phyloP scores from a whole-genome alignment of 2,329 filamentous ascomycete species.

The Verticillium zaregamsianum region DNA sequence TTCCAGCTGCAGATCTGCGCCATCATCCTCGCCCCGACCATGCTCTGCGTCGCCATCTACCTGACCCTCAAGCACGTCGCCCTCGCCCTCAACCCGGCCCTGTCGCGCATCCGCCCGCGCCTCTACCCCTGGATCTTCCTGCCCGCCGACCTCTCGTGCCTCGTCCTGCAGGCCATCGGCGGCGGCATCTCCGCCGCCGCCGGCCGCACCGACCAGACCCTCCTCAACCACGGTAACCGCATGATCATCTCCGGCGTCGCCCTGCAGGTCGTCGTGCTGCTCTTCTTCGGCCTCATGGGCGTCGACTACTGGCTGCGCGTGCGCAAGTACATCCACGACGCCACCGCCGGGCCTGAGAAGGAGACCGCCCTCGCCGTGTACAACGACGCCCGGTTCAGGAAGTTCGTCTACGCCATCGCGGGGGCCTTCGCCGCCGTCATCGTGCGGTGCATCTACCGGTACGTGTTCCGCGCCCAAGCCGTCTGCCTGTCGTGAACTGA shows the following conservation, averaged over 20 bases:
- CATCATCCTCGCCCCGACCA: conserved; percentile 56
- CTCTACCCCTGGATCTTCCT: conserved; percentile 55
- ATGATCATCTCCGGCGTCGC: conserved; percentile 51
- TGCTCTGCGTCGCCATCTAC: conserved; percentile 61
- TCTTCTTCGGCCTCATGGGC: conserved; percentile 37
- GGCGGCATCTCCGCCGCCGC: conserved; percentile 51
- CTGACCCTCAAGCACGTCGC: conserved; percentile 59
- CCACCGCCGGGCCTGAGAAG: conserved; percentile 19
- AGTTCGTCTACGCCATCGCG: conserved; percentile 38
- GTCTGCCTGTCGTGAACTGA: background rate
- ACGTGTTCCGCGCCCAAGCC: conserved; percentile 15
- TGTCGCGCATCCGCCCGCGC: conserved; percentile 48
- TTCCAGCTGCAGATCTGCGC: conserved; percentile 57
- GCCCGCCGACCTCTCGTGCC: conserved; percentile 54
- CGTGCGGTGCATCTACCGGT: conserved; percentile 53
- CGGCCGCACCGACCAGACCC: conserved; percentile 28
- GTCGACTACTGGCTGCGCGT: conserved; percentile 42
- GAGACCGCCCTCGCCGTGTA: conserved; percentile 28
- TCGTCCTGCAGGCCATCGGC: conserved; percentile 55
- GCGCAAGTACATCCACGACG: conserved; percentile 29
- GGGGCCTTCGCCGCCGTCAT: conserved; percentile 42
- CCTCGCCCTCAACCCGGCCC: conserved; percentile 39
- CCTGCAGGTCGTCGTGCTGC: conserved; percentile 48
- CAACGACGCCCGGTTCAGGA: conserved; percentile 35
- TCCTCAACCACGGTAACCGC: conserved; percentile 43